These are phyloP conservation scores for Echeveria elegans DNA, from an alignment of 164 flowering plant genomes.

Conservation along the genomic window DNA sequence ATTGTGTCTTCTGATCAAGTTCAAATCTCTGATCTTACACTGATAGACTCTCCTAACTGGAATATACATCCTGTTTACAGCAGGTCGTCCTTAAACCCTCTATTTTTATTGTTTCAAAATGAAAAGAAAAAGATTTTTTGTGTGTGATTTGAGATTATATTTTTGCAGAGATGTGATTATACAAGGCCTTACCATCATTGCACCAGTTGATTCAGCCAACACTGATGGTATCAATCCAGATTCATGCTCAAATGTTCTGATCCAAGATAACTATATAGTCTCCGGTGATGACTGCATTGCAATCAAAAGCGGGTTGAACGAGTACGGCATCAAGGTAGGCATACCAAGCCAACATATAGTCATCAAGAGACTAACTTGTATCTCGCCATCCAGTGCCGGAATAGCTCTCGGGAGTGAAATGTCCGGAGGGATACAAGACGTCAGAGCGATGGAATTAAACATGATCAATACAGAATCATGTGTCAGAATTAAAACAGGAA, in stretches of 20 bases:
- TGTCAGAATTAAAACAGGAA: not conserved
- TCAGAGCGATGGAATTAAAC: not conserved
- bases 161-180: not conserved
- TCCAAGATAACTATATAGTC: conserved; percentile 13
- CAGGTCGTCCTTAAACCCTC: too few species aligned
- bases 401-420: conserved; percentile 14
- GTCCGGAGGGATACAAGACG: conserved; percentile 12
- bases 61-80: not conserved
- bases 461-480: not conserved
- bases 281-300: conserved; percentile 16
- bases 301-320: conserved; percentile 14
- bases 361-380: conserved; percentile 15
- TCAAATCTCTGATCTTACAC: not conserved
- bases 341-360: conserved; percentile 11
- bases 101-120: too few species aligned
- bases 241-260: conserved; percentile 10
- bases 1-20: not conserved
- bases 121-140: too few species aligned
- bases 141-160: too few species aligned
- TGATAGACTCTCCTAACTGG: not conserved
- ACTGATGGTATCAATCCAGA: not conserved
- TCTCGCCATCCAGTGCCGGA: conserved; percentile 12
- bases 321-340: conserved; percentile 10
- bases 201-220: not conserved
- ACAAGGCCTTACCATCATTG: not conserved